Percentiles rank a stretch among this genome's conserved stretches.
Evolutionary conservation across 2,329 filamentous ascomycete genomes (phyloP).

Genomic region (Colletotrichum lini): DNA sequence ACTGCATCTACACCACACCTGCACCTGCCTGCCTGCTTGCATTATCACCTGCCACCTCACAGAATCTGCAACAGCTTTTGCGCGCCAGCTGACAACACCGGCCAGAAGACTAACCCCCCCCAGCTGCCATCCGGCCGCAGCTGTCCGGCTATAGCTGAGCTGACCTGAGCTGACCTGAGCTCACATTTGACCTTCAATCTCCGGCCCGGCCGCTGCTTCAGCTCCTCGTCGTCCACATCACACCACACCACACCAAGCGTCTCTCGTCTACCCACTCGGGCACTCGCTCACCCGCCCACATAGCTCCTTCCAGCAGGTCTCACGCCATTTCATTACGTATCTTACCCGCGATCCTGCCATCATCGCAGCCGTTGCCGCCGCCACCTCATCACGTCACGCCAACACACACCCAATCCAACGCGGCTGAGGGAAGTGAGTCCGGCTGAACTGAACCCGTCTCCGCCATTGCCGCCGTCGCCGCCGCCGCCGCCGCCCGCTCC

Average conservation of each 20-base stretch:
- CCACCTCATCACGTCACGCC: constrained; percentile 5
- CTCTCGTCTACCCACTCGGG: neutral
- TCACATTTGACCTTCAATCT: neutral
- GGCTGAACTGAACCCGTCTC: neutral
- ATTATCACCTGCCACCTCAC: neutral
- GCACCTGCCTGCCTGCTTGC: neutral
- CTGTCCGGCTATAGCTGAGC: no score
- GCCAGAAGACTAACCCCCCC: neutral
- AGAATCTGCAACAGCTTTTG: neutral
- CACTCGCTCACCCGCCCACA: neutral
- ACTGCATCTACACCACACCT: neutral
- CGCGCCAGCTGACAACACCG: constrained; percentile 29
- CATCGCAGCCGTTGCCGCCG: neutral
- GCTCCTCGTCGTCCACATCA: constrained; percentile 6
- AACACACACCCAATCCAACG: neutral
- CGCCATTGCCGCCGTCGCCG: neutral
- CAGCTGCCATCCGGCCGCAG: neutral
- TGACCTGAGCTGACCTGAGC: neutral
- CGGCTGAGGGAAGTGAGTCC: neutral
- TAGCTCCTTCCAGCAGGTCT: neutral
- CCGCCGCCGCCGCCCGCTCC: constrained; percentile 21
- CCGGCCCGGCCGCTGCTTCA: constrained; percentile 3
- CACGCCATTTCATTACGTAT: constrained; percentile 31
- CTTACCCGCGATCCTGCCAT: constrained; percentile 13
- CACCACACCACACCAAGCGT: neutral